phyloP scores from a whole-genome alignment of 768 basidiomycete genomes.

The Serendipita sp. region DNA sequence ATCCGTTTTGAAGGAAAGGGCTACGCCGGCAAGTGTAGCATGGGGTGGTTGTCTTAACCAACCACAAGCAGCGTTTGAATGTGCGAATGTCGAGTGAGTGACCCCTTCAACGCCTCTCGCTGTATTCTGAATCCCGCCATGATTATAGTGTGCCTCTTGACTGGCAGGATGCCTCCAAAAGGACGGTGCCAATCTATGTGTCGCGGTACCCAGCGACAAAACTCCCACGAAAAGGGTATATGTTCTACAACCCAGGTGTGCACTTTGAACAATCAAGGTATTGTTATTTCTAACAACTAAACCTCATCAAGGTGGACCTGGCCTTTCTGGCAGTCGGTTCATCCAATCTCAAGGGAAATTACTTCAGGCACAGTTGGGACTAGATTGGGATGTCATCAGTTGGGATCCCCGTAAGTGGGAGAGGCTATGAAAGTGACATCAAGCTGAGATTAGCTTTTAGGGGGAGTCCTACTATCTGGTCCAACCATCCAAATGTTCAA shows the following conservation, averaged over 20 bases:
- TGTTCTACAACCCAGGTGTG: conserved; percentile 1
- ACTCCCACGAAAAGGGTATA: neutral
- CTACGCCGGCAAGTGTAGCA: neutral
- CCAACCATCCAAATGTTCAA: neutral
- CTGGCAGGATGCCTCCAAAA: neutral
- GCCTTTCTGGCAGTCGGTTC: neutral
- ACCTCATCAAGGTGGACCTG: neutral
- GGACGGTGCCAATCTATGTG: neutral
- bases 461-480: neutral
- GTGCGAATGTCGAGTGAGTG: neutral
- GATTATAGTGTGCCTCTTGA: neutral
- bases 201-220: neutral
- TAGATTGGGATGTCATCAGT: neutral
- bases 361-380: neutral
- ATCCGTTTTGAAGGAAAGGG: neutral
- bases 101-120: neutral
- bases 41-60: neutral
- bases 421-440: too few species aligned
- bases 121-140: neutral
- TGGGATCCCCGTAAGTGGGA: neutral
- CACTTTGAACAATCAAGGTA: neutral
- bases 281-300: too few species aligned
- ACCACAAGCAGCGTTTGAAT: neutral
- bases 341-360: neutral
- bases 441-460: neutral